Percentiles rank a stretch among this genome's conserved stretches.
Evolutionary conservation across 148 eudicot species (phyloP).

Genomic region (Fallopia convolvulus): DNA sequence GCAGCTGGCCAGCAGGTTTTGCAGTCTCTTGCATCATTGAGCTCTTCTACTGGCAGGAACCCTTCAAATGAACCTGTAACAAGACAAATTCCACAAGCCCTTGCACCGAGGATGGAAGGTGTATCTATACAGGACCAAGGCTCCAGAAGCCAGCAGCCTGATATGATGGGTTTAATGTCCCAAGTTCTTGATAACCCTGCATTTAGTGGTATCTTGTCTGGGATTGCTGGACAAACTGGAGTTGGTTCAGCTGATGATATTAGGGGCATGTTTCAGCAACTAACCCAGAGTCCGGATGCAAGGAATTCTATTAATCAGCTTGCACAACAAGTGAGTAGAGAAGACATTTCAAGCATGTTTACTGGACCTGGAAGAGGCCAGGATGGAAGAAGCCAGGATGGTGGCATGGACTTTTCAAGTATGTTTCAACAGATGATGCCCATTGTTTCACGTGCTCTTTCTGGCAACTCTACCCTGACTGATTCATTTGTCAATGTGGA

Average conservation of each 20-base stretch:
- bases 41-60: constrained; percentile 17
- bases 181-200: constrained; percentile 73
- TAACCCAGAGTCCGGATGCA: constrained; percentile 79
- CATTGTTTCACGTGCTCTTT: constrained; percentile 80
- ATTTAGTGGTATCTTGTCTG: constrained; percentile 59
- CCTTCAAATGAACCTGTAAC: constrained; percentile 19
- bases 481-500: constrained; percentile 18
- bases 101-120: constrained; percentile 21
- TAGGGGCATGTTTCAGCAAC: constrained; percentile 74
- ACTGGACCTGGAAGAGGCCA: constrained; percentile 44
- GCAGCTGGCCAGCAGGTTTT: constrained; percentile 46
- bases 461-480: constrained; percentile 39
- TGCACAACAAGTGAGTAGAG: constrained; percentile 71
- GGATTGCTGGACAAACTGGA: constrained; percentile 82
- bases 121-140: constrained; percentile 20
- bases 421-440: constrained; percentile 99
- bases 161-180: constrained; percentile 60
- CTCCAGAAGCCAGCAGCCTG: constrained; percentile 33
- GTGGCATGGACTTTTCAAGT: constrained; percentile 64
- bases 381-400: constrained; percentile 41
- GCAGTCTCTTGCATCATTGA: constrained; percentile 64
- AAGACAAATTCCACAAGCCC: constrained; percentile 23
- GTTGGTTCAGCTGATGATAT: constrained; percentile 75
- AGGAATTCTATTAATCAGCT: constrained; percentile 80
- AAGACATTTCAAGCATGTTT: constrained; percentile 59